Evolutionary conservation across 495 filamentous ascomycete genomes (phyloP).

Genomic region (Penicillium longicatenatum): DNA sequence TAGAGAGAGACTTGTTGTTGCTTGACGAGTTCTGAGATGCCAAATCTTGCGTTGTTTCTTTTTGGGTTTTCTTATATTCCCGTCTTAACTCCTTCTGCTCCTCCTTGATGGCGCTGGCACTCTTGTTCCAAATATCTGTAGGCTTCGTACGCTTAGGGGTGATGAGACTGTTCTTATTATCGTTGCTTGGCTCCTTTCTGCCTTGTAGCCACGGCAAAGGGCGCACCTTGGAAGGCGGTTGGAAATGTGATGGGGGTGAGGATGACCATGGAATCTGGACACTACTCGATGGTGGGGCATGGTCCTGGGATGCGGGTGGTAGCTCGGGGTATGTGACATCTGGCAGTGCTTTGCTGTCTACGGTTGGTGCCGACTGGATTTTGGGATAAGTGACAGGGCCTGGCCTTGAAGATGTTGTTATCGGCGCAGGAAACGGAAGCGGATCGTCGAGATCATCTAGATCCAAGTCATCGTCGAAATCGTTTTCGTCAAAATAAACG

Average conservation of each 20-base stretch:
- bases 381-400: constrained; percentile 28
- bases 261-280: constrained; percentile 64
- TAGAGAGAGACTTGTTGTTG: constrained; percentile 48
- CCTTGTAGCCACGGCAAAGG: constrained; percentile 56
- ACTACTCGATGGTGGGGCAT: constrained; percentile 49
- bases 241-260: constrained; percentile 56
- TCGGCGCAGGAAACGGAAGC: constrained; percentile 31
- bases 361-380: constrained; percentile 14
- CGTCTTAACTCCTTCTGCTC: constrained; percentile 74
- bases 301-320: constrained; percentile 38
- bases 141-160: constrained; percentile 45
- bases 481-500: constrained; percentile 57
- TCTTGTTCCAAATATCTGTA: constrained; percentile 75
- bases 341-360: constrained; percentile 14
- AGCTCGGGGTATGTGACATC: constrained; percentile 46
- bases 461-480: constrained; percentile 56
- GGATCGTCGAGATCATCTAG: constrained; percentile 46
- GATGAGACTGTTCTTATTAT: constrained; percentile 26
- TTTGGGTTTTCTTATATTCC: constrained; percentile 54
- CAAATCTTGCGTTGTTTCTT: constrained; percentile 29
- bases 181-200: constrained; percentile 29
- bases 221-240: constrained; percentile 50
- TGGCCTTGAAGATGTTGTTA: constrained; percentile 17
- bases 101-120: constrained; percentile 78
- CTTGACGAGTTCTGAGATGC: constrained; percentile 2